A percentile compares a stretch with the other conserved stretches of the same genome.
These are phyloP conservation scores for Leptographium radiaticola DNA, from an alignment of 2,329 filamentous ascomycete genomes.

Conservation along the genomic window DNA sequence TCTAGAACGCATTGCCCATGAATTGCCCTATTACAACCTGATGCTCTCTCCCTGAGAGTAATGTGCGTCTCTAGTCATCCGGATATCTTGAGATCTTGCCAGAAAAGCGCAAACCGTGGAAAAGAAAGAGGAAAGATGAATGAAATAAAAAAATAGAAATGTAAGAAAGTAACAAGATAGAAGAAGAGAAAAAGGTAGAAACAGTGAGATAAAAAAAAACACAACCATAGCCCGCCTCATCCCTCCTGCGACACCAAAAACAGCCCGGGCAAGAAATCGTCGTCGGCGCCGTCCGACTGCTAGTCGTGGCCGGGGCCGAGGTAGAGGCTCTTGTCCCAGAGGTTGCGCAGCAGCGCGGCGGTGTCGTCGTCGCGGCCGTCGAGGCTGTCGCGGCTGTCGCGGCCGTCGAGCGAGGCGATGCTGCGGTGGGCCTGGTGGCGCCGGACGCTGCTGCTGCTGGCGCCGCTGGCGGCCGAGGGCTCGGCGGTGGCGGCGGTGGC, in stretches of 20 bases:
- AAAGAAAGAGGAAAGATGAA: background rate
- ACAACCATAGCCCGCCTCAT: background rate
- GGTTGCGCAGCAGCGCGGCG: slow-evolving; percentile 36
- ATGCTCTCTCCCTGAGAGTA: too few relatives aligned
- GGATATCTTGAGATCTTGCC: too few relatives aligned
- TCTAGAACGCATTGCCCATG: too few relatives aligned
- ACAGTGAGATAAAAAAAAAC: background rate
- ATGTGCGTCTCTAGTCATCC: too few relatives aligned
- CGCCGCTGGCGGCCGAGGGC: slow-evolving; percentile 1
- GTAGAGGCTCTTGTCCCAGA: slow-evolving; percentile 51
- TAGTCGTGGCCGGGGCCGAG: slow-evolving; percentile 41
- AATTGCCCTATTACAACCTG: too few relatives aligned
- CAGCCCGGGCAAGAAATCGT: background rate
- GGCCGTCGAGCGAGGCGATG: slow-evolving; percentile 20
- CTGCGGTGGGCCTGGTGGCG: slow-evolving; percentile 3
- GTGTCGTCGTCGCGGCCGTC: slow-evolving; percentile 37
- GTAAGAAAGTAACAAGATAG: too few relatives aligned
- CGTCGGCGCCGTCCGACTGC: slow-evolving; percentile 10
- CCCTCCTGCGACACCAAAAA: background rate
- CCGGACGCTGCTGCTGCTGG: too few relatives aligned
- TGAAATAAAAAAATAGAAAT: too few relatives aligned
- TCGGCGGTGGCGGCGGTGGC: background rate
- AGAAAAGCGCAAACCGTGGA: too few relatives aligned
- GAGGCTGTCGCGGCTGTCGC: slow-evolving; percentile 36
- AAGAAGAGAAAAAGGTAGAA: background rate